Evolutionary conservation across 768 basidiomycete species (phyloP), one percentile per base, ranked within the genome.

Genomic region (Lanmaoa pseudosensibilis): DNA sequence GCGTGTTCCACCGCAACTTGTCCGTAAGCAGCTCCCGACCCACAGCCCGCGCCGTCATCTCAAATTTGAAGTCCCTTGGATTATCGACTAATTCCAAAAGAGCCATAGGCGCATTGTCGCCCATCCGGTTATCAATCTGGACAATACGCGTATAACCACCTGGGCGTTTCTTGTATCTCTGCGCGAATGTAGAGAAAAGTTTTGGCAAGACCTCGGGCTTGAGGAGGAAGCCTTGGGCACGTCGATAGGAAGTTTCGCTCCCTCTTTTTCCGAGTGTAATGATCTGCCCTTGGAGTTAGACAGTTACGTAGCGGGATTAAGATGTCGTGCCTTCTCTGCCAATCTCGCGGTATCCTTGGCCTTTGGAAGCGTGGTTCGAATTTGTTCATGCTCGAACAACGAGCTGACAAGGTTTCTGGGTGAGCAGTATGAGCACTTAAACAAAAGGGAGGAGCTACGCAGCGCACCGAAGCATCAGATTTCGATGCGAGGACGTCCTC

Each of bases 141-240:
- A 93, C 87, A 58, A 98, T 87, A 23, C 97, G 87, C 6, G 96
- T 98, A 76, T 98, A 99, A 10, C 97, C 97, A 1, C 97, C 97
- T 3, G 87, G 87, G 4, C 97, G 84, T 16, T 78, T 63, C 0
- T 84, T 79, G 72, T 98, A 99, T 45, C 97, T 88, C 59, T 82
- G 67, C 0, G 93, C 85, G 52, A 96, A 86, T 2, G 84, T 82
- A 11, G 78, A 79, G 70, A 97, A 96, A 19, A 99, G 77, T 69
- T 92, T 95, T n/a, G 88, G 84, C 25, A 94, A 73, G 38, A 90
- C 77, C 36, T 73, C 72, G 30, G 83, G 83, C 61, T 86, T 84
- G 60, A 96, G 82, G 27, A 98, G 77, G 76, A 95, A 95, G 4
- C 84, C 82, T 50, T 85, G 80, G 32, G 93, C 94, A 44, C 83